phyloP scores from a whole-genome alignment of 2,329 filamentous ascomycete genomes.

The Pseudogymnoascus sp. region DNA sequence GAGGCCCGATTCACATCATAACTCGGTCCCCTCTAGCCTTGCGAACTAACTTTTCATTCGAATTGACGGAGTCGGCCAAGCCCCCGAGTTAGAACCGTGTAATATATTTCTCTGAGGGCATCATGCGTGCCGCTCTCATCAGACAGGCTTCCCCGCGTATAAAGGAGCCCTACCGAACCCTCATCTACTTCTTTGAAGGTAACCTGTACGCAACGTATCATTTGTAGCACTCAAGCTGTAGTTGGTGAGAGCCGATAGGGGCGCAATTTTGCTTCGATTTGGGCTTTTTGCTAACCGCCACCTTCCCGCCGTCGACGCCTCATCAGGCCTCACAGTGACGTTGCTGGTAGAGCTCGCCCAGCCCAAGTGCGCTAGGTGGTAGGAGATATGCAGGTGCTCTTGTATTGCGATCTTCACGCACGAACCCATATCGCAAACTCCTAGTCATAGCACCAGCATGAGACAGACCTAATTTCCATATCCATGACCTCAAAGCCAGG shows the following conservation, averaged over 20 bases:
- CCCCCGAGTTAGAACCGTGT: neutral
- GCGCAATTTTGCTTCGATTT: neutral
- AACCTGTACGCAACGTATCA: neutral
- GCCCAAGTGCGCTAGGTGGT: too few species aligned
- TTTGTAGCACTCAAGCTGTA: neutral
- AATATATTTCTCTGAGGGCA: neutral
- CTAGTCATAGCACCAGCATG: neutral
- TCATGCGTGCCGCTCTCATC: neutral
- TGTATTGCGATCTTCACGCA: neutral
- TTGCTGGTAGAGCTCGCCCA: neutral
- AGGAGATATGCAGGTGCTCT: neutral
- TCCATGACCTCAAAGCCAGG: neutral
- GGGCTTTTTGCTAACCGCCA: neutral
- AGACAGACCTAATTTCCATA: neutral
- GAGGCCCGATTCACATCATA: neutral
- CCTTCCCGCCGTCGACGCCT: neutral
- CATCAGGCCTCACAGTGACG: neutral
- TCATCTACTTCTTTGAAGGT: neutral
- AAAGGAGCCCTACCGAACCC: neutral
- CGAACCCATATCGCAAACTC: neutral
- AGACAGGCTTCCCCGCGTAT: neutral
- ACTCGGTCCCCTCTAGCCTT: neutral
- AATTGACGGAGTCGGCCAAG: neutral
- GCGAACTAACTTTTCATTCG: neutral
- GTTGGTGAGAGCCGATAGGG: neutral